These are phyloP conservation scores for Jimgerdemannia lactiflua DNA, from an alignment of 192 early-diverging fungal genomes.

Conservation along the genomic window DNA sequence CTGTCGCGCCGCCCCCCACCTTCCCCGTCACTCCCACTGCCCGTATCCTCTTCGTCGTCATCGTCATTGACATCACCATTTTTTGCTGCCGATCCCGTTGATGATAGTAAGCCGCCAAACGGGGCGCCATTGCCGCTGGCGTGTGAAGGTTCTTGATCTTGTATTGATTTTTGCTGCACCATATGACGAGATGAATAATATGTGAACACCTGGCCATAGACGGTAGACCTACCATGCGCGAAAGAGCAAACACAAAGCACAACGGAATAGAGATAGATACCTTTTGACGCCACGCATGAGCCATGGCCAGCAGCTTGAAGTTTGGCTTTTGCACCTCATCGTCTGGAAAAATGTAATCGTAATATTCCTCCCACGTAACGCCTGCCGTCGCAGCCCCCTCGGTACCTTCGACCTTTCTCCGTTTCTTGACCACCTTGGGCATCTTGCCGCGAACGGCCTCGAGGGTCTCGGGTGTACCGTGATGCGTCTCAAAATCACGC, in stretches of 20 bases:
- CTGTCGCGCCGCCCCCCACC: not conserved
- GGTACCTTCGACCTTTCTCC: constrained; percentile 65
- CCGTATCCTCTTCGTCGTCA: constrained; percentile 1
- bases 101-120: not conserved
- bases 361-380: constrained; percentile 93
- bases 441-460: constrained; percentile 68
- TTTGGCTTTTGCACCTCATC: constrained; percentile 84
- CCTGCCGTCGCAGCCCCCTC: constrained; percentile 40
- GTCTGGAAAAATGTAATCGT: constrained; percentile 98
- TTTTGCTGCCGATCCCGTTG: not conserved
- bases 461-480: constrained; percentile 50
- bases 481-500: constrained; percentile 77
- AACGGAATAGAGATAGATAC: constrained; percentile 6
- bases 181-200: not conserved
- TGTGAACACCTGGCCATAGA: not conserved
- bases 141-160: not conserved
- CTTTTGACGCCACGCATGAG: constrained; percentile 76
- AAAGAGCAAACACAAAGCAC: not conserved
- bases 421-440: constrained; percentile 91
- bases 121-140: not conserved
- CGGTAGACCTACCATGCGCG: not conserved
- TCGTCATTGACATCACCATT: not conserved
- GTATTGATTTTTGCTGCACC: not conserved
- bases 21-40: not conserved
- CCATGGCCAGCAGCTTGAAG: constrained; percentile 90